Conservation (phyloP, 1,284 basidiomycete genomes). For the Papiliotrema laurentii region DNA sequence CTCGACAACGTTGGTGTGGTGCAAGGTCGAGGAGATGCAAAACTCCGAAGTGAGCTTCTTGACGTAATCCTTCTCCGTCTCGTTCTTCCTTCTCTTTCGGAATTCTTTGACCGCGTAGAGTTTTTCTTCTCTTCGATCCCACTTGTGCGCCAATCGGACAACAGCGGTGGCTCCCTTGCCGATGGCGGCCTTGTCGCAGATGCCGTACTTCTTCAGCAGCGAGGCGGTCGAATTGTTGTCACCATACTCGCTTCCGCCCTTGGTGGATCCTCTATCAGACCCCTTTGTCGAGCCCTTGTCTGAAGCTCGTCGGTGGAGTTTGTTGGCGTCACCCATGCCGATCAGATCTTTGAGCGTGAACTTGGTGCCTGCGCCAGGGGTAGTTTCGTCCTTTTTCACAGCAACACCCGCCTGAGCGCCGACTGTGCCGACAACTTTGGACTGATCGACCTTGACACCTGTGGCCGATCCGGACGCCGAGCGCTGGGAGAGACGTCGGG, state of each 20-base stretch:
- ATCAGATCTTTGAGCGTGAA: conserved; percentile 80
- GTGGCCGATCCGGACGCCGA: conserved; percentile 19
- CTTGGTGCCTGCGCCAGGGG: conserved; percentile 56
- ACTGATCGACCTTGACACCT: conserved; percentile 5
- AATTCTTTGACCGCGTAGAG: conserved; percentile 99
- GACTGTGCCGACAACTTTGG: conserved; percentile 15
- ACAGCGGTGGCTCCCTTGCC: conserved; percentile 97
- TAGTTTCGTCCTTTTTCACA: conserved; percentile 34
- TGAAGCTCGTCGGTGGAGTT: conserved; percentile 66
- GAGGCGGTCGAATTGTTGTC: conserved; percentile 45
- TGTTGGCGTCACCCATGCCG: conserved; percentile 51
- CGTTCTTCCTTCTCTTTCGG: conserved; percentile 94
- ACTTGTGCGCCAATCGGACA: conserved; percentile 94
- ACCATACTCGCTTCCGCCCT: conserved; percentile 37
- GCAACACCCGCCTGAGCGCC: conserved; percentile 19
- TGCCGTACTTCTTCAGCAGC: conserved; percentile 87
- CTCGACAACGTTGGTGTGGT: conserved; percentile 95
- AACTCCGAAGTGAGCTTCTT: conserved; percentile 99
- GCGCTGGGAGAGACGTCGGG: conserved; percentile 24
- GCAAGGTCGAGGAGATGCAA: conserved; percentile 95
- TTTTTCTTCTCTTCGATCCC: conserved; percentile 95
- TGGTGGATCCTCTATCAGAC: conserved; percentile 42
- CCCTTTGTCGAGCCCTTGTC: conserved; percentile 60
- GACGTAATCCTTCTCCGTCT: conserved; percentile 98
- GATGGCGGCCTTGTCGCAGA: conserved; percentile 94